Conservation (phyloP, 2,329 filamentous ascomycete genomes). For the Neoascochyta sp. region DNA sequence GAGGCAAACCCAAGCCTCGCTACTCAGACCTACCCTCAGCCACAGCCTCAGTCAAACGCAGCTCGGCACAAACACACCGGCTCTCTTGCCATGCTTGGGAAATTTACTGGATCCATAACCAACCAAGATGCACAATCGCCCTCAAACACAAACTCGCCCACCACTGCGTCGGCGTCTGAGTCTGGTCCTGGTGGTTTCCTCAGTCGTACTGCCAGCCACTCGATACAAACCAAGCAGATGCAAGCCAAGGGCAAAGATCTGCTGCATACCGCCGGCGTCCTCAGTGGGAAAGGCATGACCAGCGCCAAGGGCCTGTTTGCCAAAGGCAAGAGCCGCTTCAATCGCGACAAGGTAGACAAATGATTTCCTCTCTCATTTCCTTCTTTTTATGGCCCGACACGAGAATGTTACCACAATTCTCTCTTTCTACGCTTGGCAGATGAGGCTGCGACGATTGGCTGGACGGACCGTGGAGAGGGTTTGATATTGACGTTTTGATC, state of each 20-base stretch:
- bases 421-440: constrained; percentile 2
- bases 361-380: constrained; percentile 49
- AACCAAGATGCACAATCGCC: constrained; percentile 27
- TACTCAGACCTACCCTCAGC: constrained; percentile 17
- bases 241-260: constrained; percentile 85
- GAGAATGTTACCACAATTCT: constrained; percentile 11
- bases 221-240: constrained; percentile 44
- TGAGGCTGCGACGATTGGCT: constrained; percentile 14
- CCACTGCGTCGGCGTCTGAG: constrained; percentile 13
- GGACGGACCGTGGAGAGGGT: constrained; percentile 9
- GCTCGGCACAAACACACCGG: constrained; percentile 34
- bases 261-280: constrained; percentile 72
- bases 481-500: constrained; percentile 12
- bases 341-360: constrained; percentile 80
- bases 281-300: constrained; percentile 67
- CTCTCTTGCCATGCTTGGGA: constrained; percentile 38
- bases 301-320: constrained; percentile 88
- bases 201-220: constrained; percentile 19
- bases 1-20: constrained; percentile 53
- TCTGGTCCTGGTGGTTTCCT: constrained; percentile 16
- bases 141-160: constrained; percentile 20
- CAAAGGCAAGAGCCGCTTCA: constrained; percentile 83
- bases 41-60: constrained; percentile 25
- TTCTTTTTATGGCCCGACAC: constrained; percentile 9
- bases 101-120: constrained; percentile 24